Evolutionary conservation across 2,329 filamentous ascomycete species (phyloP).

Genomic region (Epichloe aotearoae): DNA sequence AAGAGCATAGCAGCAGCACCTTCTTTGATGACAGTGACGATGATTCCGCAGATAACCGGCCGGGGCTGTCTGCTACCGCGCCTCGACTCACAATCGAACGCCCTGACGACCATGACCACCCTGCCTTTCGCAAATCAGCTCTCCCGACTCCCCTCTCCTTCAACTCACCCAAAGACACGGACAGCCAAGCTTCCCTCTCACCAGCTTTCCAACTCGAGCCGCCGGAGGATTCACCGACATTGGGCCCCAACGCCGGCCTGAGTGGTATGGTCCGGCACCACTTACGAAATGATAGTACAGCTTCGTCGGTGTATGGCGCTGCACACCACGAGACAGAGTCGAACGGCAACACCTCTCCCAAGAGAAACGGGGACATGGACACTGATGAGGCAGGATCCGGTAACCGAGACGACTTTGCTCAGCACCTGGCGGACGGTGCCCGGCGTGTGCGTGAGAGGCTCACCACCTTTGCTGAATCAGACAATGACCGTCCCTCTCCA

Average conservation of each 20-base stretch:
- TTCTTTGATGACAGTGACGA: conserved; percentile 34
- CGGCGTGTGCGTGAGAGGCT: conserved; percentile 61
- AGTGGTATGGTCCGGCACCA: conserved; percentile 77
- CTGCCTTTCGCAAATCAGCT: conserved; percentile 36
- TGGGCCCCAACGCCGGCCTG: conserved; percentile 56
- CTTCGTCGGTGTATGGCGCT: conserved; percentile 62
- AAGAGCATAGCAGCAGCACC: conserved; percentile 19
- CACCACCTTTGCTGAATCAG: conserved; percentile 53
- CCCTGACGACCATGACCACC: conserved; percentile 40
- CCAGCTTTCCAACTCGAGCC: conserved; percentile 7
- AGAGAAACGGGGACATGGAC: not conserved
- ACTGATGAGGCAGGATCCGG: conserved; percentile 8
- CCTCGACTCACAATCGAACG: conserved; percentile 29
- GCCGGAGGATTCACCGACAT: conserved; percentile 60
- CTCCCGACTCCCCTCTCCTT: conserved; percentile 30
- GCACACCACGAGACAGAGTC: conserved; percentile 20
- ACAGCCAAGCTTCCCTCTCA: conserved; percentile 14
- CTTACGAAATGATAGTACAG: conserved; percentile 65
- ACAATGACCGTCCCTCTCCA: conserved; percentile 27
- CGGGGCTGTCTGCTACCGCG: conserved; percentile 9
- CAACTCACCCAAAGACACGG: conserved; percentile 13
- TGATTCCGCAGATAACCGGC: conserved; percentile 11
- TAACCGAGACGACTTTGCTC: conserved; percentile 58
- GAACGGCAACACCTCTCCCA: not conserved
- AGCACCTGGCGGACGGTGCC: conserved; percentile 57